These are phyloP conservation scores for Phytophthora hybrid DNA, from an alignment of 352 stramenopile species.

Conservation along the genomic window DNA sequence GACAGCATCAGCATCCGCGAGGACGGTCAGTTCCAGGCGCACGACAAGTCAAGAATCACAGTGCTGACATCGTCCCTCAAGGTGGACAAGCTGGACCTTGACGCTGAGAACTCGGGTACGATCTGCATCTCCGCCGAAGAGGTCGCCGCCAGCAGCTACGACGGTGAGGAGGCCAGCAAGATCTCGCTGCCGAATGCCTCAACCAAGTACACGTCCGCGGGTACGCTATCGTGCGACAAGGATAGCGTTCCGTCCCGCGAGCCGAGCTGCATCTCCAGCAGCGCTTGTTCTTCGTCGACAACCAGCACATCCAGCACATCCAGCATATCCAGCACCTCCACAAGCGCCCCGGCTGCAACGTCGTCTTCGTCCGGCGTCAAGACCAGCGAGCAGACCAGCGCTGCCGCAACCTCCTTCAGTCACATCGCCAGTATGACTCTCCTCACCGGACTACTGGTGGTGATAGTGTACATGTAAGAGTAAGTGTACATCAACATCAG, in stretches of 20 bases:
- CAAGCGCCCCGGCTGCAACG: constrained; percentile 8
- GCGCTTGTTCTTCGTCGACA: constrained; percentile 12
- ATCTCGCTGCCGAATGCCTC: constrained; percentile 44
- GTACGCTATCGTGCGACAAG: constrained; percentile 21
- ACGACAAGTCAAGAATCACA: constrained; percentile 31
- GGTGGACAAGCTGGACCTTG: constrained; percentile 30
- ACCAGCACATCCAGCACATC: constrained; percentile 9
- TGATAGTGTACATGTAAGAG: neutral
- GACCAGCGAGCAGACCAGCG: constrained; percentile 26
- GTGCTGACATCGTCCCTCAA: constrained; percentile 34
- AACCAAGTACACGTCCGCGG: constrained; percentile 36
- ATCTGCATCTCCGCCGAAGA: constrained; percentile 37
- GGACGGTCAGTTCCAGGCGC: constrained; percentile 34
- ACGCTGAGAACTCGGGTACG: constrained; percentile 22
- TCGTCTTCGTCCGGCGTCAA: constrained; percentile 18
- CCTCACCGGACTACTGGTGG: neutral
- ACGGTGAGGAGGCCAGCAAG: constrained; percentile 27
- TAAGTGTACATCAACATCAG: neutral
- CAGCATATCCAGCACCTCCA: constrained; percentile 7
- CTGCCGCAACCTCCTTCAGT: constrained; percentile 1
- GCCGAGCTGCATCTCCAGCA: constrained; percentile 25
- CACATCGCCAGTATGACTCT: neutral
- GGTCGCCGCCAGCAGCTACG: constrained; percentile 30
- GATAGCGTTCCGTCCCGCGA: constrained; percentile 25
- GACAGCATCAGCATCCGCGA: constrained; percentile 32